Evolutionary conservation across 805 yeast species (phyloP), one percentile per base, ranked within the genome.

Genomic region (Suhomyces prunicola): DNA sequence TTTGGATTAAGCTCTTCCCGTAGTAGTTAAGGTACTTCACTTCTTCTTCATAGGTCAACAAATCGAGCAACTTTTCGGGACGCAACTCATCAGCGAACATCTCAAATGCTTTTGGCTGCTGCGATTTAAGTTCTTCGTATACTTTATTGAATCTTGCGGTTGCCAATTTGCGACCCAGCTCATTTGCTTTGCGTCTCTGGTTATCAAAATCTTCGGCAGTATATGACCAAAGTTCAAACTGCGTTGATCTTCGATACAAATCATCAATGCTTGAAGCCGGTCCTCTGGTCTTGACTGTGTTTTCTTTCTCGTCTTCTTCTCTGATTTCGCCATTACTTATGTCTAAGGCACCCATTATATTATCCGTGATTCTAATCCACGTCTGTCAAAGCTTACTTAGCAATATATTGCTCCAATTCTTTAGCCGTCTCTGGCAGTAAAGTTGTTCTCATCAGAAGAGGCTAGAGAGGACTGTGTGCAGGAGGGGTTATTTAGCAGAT

Each of bases 161-260:
- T 2, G 82, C 77, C n/a, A 58, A 54, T 10, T 51, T 53, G 19
- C 68, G 66, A 2, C 93, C 96, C 26, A 73, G 72, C 44, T 77
- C 75, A 67, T 90, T 86, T 5, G 85, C 80, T 12, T 70, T 60
- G 13, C 61, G 58, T 54, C 89, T 73, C 35, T 74, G 68, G 27
- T 77, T 75, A 3, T 68, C 70, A n/a, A 93, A 74, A 52, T 80
- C 81, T 1, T 81, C 81, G 17, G 66, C 64, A 0, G 90, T 84
- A 67, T 82, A 93, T 1, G 97, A 91, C 99, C 99, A 93, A 8
- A 83, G 52, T 50, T 87, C 75, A 66, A 79, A 93, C 71, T 93
- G 99, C 0, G 94, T 80, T 4, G 97, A 88, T 31, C 91, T 79
- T 44, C 98, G 80, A 69, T 90, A 93, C 40, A 94, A 73, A 57